Evolutionary conservation across 2,329 filamentous ascomycete species (phyloP).

Genomic region (Aspergillus sergii): DNA sequence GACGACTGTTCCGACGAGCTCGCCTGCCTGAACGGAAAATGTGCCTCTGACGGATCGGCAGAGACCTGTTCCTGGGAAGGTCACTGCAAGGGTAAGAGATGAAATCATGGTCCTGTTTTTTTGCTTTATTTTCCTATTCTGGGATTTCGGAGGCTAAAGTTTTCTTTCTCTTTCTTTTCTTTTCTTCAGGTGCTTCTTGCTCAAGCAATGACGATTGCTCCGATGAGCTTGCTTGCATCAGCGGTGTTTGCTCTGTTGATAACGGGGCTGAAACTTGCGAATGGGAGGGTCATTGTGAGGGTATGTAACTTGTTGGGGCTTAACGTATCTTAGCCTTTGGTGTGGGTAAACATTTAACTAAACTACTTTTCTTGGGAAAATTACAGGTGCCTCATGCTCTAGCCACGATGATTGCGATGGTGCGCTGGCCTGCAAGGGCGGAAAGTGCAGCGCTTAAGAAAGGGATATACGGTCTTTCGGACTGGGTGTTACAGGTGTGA

Average conservation of each 20-base stretch:
- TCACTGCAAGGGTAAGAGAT: conserved; percentile 12
- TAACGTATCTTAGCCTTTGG: not conserved
- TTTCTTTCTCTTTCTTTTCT: not conserved
- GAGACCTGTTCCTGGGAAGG: conserved; percentile 16
- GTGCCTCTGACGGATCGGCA: conserved; percentile 1
- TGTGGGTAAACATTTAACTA: not conserved
- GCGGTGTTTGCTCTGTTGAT: not conserved
- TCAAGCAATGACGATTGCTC: not conserved
- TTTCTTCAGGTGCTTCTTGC: not conserved
- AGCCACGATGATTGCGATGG: conserved; percentile 19
- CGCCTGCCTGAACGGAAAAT: conserved; percentile 16
- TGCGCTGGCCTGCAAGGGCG: conserved; percentile 13
- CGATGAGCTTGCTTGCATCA: not conserved
- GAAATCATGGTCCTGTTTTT: no score
- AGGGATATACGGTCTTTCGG: not conserved
- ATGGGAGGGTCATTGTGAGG: not conserved
- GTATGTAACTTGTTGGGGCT: not conserved
- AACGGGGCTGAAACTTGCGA: not conserved
- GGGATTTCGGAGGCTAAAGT: not conserved
- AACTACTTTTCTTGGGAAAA: not conserved
- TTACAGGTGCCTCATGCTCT: conserved; percentile 15
- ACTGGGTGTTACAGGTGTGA: not conserved
- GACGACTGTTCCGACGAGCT: conserved; percentile 13
- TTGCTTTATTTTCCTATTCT: not conserved
- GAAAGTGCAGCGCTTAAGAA: not conserved